These are phyloP conservation scores for Epichloe sibirici DNA, from an alignment of 2,329 filamentous ascomycete genomes.

Conservation along the genomic window DNA sequence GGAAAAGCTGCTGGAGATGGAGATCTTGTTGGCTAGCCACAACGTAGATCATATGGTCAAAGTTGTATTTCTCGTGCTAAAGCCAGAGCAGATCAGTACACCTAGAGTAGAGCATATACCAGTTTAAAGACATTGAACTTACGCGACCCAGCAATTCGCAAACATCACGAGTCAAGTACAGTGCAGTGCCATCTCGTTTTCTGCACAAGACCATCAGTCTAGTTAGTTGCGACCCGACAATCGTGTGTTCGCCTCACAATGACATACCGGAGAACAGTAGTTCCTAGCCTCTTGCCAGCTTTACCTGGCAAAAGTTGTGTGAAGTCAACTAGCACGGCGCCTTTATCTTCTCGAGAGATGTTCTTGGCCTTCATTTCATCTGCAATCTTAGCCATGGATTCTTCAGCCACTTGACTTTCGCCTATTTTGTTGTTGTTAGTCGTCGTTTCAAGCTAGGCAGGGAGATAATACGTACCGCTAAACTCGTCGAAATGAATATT, in stretches of 20 bases:
- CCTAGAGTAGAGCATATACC: neutral
- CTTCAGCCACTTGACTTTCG: slow-evolving; percentile 59
- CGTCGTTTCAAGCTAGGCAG: neutral
- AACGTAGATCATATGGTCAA: slow-evolving; percentile 73
- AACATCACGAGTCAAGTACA: slow-evolving; percentile 70
- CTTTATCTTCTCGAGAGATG: slow-evolving; percentile 58
- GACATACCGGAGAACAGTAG: slow-evolving; percentile 49
- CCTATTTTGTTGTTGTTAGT: slow-evolving; percentile 30
- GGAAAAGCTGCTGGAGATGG: slow-evolving; percentile 58
- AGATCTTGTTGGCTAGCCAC: slow-evolving; percentile 60
- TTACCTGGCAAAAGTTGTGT: slow-evolving; percentile 53
- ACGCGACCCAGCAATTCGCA: slow-evolving; percentile 56
- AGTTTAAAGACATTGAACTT: neutral
- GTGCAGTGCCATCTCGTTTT: slow-evolving; percentile 61
- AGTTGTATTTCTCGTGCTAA: slow-evolving; percentile 44
- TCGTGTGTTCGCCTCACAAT: too few species aligned
- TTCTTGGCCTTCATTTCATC: slow-evolving; percentile 50
- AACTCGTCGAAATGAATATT: slow-evolving; percentile 64
- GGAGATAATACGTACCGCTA: slow-evolving; percentile 13
- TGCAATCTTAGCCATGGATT: slow-evolving; percentile 52
- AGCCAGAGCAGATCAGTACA: neutral
- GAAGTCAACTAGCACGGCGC: slow-evolving; percentile 62
- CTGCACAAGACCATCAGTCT: slow-evolving; percentile 3
- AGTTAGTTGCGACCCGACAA: neutral
- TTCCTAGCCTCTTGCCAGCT: slow-evolving; percentile 56